Evolutionary conservation across 2,329 filamentous ascomycete species (phyloP).

Genomic region (Ustulina deusta): DNA sequence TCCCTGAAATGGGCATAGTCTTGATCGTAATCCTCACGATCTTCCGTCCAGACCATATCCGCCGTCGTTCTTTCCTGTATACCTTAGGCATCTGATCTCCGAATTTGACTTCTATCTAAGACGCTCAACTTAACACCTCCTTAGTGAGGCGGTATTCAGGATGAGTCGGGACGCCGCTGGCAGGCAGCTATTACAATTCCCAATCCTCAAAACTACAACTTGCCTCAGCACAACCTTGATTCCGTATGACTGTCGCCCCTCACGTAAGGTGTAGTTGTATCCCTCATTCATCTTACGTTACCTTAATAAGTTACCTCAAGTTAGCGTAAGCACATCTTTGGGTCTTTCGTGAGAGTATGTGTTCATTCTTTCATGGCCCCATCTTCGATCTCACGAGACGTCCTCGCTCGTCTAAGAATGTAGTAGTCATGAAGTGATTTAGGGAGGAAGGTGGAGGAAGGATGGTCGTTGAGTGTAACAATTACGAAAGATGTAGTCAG

Average conservation of each 20-base stretch:
- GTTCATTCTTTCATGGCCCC: not conserved
- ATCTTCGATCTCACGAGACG: not conserved
- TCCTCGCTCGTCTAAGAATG: slow-evolving; percentile 7
- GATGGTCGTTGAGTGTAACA: not conserved
- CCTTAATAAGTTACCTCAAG: slow-evolving; percentile 2
- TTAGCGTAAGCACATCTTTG: not conserved
- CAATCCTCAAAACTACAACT: not conserved
- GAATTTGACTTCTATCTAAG: slow-evolving; percentile 10
- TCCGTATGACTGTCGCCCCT: not conserved
- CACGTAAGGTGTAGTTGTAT: not conserved
- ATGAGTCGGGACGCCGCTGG: slow-evolving; percentile 8
- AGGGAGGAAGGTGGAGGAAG: slow-evolving; percentile 20
- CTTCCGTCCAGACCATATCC: slow-evolving; percentile 17
- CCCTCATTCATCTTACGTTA: slow-evolving; percentile 27
- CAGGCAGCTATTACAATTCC: not conserved
- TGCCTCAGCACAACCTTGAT: slow-evolving; percentile 7
- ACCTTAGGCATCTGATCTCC: slow-evolving; percentile 30
- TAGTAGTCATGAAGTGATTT: not conserved
- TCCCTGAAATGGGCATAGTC: slow-evolving; percentile 12
- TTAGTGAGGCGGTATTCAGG: slow-evolving; percentile 11
- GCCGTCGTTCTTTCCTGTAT: slow-evolving; percentile 26
- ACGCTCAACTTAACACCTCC: slow-evolving; percentile 7
- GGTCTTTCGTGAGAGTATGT: not conserved
- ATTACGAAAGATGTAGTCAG: slow-evolving; percentile 1
- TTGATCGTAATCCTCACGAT: slow-evolving; percentile 23